Conservation (phyloP, 257 asterid species). For the Anisodus tanguticus region DNA sequence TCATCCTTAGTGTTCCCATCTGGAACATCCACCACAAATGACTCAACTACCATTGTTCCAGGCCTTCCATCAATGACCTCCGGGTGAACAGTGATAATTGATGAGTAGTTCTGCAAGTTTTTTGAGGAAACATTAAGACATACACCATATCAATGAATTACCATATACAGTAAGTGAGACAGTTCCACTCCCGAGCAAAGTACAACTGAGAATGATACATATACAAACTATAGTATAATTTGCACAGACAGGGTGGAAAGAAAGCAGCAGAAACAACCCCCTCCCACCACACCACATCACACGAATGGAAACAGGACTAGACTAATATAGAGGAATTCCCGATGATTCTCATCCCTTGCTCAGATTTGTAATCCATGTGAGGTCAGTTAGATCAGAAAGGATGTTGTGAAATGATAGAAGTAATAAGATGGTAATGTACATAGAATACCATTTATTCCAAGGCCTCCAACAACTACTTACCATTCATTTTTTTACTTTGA, state of each 20-base stretch:
- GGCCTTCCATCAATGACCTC: conserved; percentile 78
- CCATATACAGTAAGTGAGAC: background rate
- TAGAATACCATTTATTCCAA: too few relatives aligned
- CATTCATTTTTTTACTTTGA: too few relatives aligned
- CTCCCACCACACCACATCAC: background rate
- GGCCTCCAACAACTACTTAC: too few relatives aligned
- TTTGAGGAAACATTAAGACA: background rate
- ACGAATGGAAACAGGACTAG: background rate
- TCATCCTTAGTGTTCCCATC: conserved; percentile 88
- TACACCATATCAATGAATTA: background rate
- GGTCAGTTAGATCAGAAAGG: too few relatives aligned
- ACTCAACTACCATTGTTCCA: conserved; percentile 82
- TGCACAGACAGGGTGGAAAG: background rate
- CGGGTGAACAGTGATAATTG: conserved; percentile 73
- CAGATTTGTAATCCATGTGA: background rate
- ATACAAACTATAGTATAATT: background rate
- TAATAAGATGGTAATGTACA: background rate
- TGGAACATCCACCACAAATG: conserved; percentile 88
- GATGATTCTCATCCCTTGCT: background rate
- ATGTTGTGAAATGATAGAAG: background rate
- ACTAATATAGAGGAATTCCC: background rate
- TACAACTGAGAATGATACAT: background rate
- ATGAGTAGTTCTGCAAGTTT: conserved; percentile 72
- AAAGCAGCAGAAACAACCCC: background rate
- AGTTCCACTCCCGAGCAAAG: too few relatives aligned